A percentile compares a stretch with the other conserved stretches of the same genome.
phyloP scores from a whole-genome alignment of 1,284 basidiomycete genomes.

The Ustilago loliicola region DNA sequence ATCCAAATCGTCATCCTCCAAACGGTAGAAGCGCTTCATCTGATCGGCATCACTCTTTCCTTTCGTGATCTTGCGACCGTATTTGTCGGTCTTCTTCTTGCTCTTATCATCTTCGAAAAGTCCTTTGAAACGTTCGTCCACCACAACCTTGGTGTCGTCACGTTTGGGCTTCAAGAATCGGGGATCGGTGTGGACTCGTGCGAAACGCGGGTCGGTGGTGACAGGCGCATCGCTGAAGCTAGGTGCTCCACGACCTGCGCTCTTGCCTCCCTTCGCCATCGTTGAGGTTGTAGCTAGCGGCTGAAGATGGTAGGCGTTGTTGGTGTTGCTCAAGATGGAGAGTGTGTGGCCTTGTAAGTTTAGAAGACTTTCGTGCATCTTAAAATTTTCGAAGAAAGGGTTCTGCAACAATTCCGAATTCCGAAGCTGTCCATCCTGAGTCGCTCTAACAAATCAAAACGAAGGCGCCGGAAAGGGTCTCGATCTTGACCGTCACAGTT shows the following conservation, averaged over 20 bases:
- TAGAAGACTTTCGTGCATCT: conserved; percentile 5
- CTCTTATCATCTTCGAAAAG: conserved; percentile 47
- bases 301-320: background rate
- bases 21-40: conserved; percentile 62
- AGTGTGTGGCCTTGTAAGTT: background rate
- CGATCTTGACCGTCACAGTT: background rate
- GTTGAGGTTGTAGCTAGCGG: background rate
- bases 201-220: conserved; percentile 76
- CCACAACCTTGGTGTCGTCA: conserved; percentile 83
- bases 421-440: conserved; percentile 4
- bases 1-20: conserved; percentile 71
- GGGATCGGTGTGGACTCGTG: conserved; percentile 88
- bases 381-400: conserved; percentile 17
- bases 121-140: conserved; percentile 93
- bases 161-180: conserved; percentile 88
- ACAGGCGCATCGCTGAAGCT: conserved; percentile 36
- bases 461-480: background rate
- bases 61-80: conserved; percentile 79
- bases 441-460: background rate
- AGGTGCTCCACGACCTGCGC: background rate
- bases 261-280: conserved; percentile 41
- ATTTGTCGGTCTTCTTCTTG: conserved; percentile 83
- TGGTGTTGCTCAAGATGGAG: background rate
- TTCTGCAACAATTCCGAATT: conserved; percentile 5
- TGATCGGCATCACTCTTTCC: conserved; percentile 51